Percentiles rank a stretch among this genome's conserved stretches.
phyloP scores from a whole-genome alignment of 75 land plant genomes.

The Picea glauca region DNA sequence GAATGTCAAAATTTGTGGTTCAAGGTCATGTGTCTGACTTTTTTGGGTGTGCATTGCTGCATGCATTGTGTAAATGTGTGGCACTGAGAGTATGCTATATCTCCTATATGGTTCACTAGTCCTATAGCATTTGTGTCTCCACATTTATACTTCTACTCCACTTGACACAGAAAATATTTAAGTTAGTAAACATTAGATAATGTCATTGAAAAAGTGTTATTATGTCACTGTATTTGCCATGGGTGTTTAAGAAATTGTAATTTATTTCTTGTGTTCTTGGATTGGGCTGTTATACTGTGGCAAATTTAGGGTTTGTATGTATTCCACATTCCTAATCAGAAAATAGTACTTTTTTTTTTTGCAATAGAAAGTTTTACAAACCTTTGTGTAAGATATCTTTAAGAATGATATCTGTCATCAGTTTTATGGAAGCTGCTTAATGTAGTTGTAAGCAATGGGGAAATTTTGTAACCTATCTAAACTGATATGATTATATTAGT shows the following conservation, averaged over 20 bases:
- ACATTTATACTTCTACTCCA: background rate
- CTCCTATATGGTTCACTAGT: background rate
- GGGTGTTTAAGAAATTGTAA: too few species aligned
- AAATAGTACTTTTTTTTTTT: background rate
- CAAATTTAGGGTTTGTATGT: background rate
- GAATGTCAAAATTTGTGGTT: background rate
- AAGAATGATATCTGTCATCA: background rate
- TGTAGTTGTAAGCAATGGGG: background rate
- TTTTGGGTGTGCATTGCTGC: background rate
- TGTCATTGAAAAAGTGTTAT: too few species aligned
- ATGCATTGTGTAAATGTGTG: background rate
- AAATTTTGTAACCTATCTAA: background rate
- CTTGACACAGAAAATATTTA: too few species aligned
- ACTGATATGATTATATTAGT: background rate
- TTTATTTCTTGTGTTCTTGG: background rate
- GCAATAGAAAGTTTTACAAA: background rate
- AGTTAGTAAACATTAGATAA: too few species aligned
- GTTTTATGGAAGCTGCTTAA: background rate
- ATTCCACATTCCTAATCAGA: background rate
- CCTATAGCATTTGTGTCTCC: background rate
- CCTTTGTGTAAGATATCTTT: background rate
- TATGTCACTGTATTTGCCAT: too few species aligned
- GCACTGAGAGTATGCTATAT: background rate
- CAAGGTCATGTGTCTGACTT: background rate
- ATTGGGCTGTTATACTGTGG: background rate